Evolutionary conservation across 2,329 filamentous ascomycete species (phyloP).

Genomic region (Alternaria gaisen): DNA sequence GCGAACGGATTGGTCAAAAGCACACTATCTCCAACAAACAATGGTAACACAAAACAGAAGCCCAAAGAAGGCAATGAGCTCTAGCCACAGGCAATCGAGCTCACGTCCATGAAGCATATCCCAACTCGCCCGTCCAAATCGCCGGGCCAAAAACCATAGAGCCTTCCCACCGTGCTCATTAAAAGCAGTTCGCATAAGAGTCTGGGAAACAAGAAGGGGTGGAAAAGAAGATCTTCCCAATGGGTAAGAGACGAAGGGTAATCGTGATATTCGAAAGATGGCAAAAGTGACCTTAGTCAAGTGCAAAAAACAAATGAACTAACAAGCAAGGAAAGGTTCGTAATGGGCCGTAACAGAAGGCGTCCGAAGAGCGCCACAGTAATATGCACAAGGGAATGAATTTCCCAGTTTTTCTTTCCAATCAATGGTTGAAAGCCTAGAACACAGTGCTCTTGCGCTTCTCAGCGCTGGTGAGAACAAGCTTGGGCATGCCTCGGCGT

Average conservation of each 20-base stretch:
- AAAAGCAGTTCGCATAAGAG: slow-evolving; percentile 45
- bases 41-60: slow-evolving; percentile 27
- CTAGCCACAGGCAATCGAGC: slow-evolving; percentile 47
- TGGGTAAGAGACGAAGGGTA: slow-evolving; percentile 43
- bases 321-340: slow-evolving; percentile 44
- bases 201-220: slow-evolving; percentile 32
- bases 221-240: slow-evolving; percentile 36
- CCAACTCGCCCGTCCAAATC: slow-evolving; percentile 22
- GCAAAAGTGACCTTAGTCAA: slow-evolving; percentile 30
- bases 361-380: slow-evolving; percentile 35
- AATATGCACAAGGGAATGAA: slow-evolving; percentile 49
- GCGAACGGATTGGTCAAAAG: slow-evolving; percentile 18
- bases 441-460: slow-evolving; percentile 81
- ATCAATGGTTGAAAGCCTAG: slow-evolving; percentile 49
- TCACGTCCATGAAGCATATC: slow-evolving; percentile 37
- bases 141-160: slow-evolving; percentile 29
- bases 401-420: slow-evolving; percentile 27
- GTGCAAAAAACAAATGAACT: slow-evolving; percentile 39
- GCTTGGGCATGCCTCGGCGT: slow-evolving; percentile 83
- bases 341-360: slow-evolving; percentile 49
- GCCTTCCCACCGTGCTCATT: slow-evolving; percentile 44
- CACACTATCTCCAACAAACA: slow-evolving; percentile 12
- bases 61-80: slow-evolving; percentile 48
- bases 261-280: slow-evolving; percentile 35
- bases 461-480: slow-evolving; percentile 87